Base-by-base conservation (phyloP, 441 rosid species). In the Jatropha podagrica region DNA sequence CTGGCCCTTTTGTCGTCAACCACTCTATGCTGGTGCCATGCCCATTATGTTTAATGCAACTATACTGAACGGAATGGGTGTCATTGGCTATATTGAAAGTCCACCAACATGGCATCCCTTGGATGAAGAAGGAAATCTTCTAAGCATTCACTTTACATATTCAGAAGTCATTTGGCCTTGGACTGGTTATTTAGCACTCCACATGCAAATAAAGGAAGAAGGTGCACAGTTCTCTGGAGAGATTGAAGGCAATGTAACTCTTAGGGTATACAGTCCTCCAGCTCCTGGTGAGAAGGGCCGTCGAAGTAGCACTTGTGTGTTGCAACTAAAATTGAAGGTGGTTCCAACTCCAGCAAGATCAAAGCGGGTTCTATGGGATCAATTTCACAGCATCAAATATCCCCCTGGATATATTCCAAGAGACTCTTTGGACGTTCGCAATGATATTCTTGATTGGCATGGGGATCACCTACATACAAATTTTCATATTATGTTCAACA, bases 341-440 rank as follows among this genome's bases (percentile, higher is more conserved):
- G 82, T 92, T 74, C 98, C 98, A 69, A 91, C 97, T 61, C 99
- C 98, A 60, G 88, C 92, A 76, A 90, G 99, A 79, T 86, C 91
- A 38, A 92, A 88, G 83, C 90, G 99, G 55, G 82, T 95, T 76
- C 84, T 96, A 73, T 96, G 99, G 99, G 99, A 96, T 84, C 99
- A 96, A 74, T 96, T 92, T 84, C 99, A 96, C 79, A 96, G 89
- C 84, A 93, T 93, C 66, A 96, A 93, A 74, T 96, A 96, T 79
- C 99, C 99, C 85, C 99, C 99, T 46, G 99, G 98, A 66, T 96
- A 95, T 83, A 95, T 95, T 77, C 99, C 99, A 23, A 87, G 98
- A 80, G 99, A 95, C 83, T 95, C 99, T 59, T 86, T 95, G 85
- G 99, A 95, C 83, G 98, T 95, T 75, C 97, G 97, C 69, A 96